phyloP scores from a whole-genome alignment of 306 rosid genomes.

The Vachellia collinsii region DNA sequence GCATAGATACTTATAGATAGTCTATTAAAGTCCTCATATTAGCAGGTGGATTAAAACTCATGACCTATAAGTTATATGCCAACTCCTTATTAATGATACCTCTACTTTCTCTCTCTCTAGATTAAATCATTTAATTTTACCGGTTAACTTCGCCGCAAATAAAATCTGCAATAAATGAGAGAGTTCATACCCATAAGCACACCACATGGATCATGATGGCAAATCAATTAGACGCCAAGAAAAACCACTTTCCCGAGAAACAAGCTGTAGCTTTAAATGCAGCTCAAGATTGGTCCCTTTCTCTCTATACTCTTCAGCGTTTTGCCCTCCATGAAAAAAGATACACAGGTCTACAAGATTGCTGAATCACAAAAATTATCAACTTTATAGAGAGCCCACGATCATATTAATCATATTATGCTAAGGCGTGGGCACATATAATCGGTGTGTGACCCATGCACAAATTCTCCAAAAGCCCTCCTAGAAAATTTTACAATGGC shows the following conservation, averaged over 20 bases:
- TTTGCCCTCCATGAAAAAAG: background rate
- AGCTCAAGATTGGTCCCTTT: background rate
- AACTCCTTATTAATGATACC: no score
- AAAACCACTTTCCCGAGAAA: slow-evolving; percentile 43
- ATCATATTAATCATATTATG: slow-evolving; percentile 35
- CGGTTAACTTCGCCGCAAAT: no score
- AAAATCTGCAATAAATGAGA: slow-evolving; percentile 8
- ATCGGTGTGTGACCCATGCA: background rate
- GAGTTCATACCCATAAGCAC: slow-evolving; percentile 2
- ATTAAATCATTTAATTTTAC: no score
- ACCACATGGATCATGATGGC: slow-evolving; percentile 45
- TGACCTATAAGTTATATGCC: no score
- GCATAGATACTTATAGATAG: no score
- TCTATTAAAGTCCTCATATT: no score
- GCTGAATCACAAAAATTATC: slow-evolving; percentile 14
- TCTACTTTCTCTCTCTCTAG: no score
- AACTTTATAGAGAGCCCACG: slow-evolving; percentile 30
- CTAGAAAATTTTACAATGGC: background rate
- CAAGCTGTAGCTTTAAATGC: slow-evolving; percentile 1
- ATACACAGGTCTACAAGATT: background rate
- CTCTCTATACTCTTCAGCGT: background rate
- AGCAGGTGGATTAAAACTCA: no score
- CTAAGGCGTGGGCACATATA: background rate
- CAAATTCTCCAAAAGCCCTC: slow-evolving; percentile 9
- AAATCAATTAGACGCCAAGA: slow-evolving; percentile 29